phyloP scores from a whole-genome alignment of 2,329 filamentous ascomycete genomes.

The Knoxdaviesia capensis region DNA sequence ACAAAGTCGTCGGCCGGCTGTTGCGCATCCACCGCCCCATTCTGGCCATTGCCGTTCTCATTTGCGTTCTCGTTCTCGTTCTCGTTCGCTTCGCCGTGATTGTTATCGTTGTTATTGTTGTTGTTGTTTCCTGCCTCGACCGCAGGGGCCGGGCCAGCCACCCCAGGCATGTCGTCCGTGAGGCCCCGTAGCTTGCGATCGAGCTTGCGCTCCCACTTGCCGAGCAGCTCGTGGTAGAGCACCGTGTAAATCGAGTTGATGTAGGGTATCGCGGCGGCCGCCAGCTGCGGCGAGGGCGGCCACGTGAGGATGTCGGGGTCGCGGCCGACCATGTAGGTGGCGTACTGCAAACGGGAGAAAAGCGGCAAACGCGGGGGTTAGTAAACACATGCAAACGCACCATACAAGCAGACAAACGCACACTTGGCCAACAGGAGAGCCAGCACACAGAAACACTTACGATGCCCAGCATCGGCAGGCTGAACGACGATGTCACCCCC shows the following conservation, averaged over 20 bases:
- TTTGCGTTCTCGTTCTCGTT: not conserved
- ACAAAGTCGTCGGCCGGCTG: not conserved
- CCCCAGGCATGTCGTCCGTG: slow-evolving; percentile 7
- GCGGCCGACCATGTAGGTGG: slow-evolving; percentile 21
- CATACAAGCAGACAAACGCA: slow-evolving; percentile 1
- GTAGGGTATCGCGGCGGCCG: slow-evolving; percentile 27
- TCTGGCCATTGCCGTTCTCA: not conserved
- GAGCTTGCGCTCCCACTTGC: slow-evolving; percentile 24
- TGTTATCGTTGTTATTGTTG: slow-evolving; percentile 6
- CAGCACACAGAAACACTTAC: slow-evolving; percentile 1
- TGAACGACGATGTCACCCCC: slow-evolving; percentile 19
- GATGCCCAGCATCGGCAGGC: slow-evolving; percentile 11
- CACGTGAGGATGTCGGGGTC: slow-evolving; percentile 25
- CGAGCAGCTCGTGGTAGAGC: slow-evolving; percentile 24
- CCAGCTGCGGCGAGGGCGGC: slow-evolving; percentile 32
- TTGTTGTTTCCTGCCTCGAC: slow-evolving; percentile 6
- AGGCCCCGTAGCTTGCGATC: slow-evolving; percentile 24
- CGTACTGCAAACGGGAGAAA: slow-evolving; percentile 25
- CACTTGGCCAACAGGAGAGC: slow-evolving; percentile 1
- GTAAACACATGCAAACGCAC: not conserved
- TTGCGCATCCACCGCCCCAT: not conserved
- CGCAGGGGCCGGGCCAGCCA: slow-evolving; percentile 6
- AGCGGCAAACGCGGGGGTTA: not conserved
- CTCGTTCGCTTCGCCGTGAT: slow-evolving; percentile 6
- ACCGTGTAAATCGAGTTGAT: slow-evolving; percentile 23